Base-by-base conservation (phyloP, 139 green algal species). In the Nannochloris sp. region DNA sequence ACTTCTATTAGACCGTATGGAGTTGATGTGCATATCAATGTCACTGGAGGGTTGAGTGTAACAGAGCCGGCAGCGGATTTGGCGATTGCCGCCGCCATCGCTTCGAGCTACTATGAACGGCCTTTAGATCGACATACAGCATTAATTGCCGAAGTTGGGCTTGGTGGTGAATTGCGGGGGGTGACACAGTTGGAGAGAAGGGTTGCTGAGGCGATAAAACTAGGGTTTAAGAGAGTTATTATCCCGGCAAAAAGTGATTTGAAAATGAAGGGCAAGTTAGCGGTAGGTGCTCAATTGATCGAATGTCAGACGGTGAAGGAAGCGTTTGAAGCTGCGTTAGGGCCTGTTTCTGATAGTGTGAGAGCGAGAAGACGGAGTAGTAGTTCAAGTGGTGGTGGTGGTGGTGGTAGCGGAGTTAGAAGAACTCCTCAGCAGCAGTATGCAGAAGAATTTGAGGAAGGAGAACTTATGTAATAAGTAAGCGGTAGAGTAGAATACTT, bases 31-130 rank as follows among this genome's bases (percentile, higher is more conserved):
- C 80, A 87, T 57, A 44, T 87, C 2, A 95, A 95, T 61, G 82
- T 95, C 4, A 78, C 85, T 13, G 82, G 81, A 2, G 87, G 87
- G 12, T 42, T 79, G 36, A 65, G 42, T 25, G 38, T 75, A 58
- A 73, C 45, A 5, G 88, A 95, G 60, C 84, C 86, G 0, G 75
- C 80, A 14, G 75, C 83, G 10, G 88, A 95, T 65, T 72, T 95
- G 23, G 84, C 88, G 1, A 59, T 93, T 1, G 76, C 77, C 5
- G 34, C 82, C 3, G 86, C 88, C 33, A 72, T 92, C 15, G 81
- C 76, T 19, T 71, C 55, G 42, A 77, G 55, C 62, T 87, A 81
- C 66, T 72, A 77, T 30, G 71, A 86, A 23, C 42, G 42, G 27
- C 65, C 68, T 24, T 67, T 87, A 14, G 47, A 58, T 1, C 27